phyloP scores from a whole-genome alignment of 495 filamentous ascomycete genomes.

The Physcia stellaris region DNA sequence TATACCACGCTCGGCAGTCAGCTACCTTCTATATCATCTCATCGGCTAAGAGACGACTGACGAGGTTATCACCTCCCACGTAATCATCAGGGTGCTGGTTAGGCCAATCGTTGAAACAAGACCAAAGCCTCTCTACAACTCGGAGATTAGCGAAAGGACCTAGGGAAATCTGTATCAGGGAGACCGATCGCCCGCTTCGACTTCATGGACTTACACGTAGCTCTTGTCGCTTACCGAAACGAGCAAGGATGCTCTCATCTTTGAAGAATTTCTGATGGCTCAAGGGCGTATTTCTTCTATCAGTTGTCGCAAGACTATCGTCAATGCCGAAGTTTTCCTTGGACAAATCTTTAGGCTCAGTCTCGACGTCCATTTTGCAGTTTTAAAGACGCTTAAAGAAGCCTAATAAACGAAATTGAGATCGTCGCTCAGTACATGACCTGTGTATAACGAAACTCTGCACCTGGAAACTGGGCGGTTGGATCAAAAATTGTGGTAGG shows the following conservation, averaged over 20 bases:
- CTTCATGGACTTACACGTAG: conserved; percentile 1
- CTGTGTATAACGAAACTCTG: no score
- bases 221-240: conserved; percentile 9
- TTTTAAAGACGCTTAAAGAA: no score
- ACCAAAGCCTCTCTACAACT: conserved; percentile 30
- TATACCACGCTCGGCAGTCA: conserved; percentile 2
- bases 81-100: conserved; percentile 33
- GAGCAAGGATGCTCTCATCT: conserved; percentile 1
- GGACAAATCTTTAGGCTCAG: no score
- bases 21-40: not conserved
- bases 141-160: not conserved
- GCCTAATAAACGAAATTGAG: no score
- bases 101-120: conserved; percentile 35
- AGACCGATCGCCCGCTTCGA: not conserved
- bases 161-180: not conserved
- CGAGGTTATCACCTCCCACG: conserved; percentile 27
- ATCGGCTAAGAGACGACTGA: not conserved
- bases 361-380: no score
- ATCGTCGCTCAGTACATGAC: no score
- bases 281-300: no score
- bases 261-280: not conserved
- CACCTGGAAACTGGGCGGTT: no score
- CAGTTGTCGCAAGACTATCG: no score
- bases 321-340: no score
- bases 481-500: no score